phyloP scores from a whole-genome alignment of 2,329 filamentous ascomycete genomes.

The Fusarium sp. region DNA sequence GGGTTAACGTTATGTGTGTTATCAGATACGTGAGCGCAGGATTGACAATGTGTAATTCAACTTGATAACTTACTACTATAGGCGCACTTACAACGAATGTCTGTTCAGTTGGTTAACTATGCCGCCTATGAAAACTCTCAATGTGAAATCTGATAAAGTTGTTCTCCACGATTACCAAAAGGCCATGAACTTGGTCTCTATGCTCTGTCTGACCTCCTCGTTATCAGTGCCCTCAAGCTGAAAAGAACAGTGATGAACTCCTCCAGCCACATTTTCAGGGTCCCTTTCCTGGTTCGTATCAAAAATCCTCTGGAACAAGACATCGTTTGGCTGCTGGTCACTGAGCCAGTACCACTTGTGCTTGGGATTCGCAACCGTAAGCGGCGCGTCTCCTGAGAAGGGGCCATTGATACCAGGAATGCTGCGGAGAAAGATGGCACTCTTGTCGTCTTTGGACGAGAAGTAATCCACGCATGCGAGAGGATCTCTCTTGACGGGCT shows the following conservation, averaged over 20 bases:
- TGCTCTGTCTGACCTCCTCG: background rate
- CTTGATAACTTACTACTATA: too few relatives aligned
- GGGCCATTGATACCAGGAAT: background rate
- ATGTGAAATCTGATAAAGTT: too few relatives aligned
- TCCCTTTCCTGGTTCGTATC: background rate
- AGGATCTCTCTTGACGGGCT: background rate
- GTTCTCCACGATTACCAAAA: constrained; percentile 1
- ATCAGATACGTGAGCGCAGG: too few relatives aligned
- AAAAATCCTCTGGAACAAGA: background rate
- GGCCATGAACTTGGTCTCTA: background rate
- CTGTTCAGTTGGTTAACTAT: too few relatives aligned
- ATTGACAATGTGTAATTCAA: too few relatives aligned
- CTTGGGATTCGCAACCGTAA: background rate
- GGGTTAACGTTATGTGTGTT: too few relatives aligned
- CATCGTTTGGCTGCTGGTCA: background rate
- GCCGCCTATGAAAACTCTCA: too few relatives aligned
- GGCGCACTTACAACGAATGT: too few relatives aligned
- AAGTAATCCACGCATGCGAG: background rate
- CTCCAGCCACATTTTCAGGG: background rate
- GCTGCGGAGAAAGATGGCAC: background rate
- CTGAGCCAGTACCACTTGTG: constrained; percentile 3
- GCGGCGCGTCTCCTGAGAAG: background rate
- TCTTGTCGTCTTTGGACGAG: background rate
- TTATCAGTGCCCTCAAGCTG: background rate
- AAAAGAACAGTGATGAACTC: background rate